A percentile compares a stretch with the other conserved stretches of the same genome.
These are phyloP conservation scores for Bipolaris victoriae DNA, from an alignment of 2,329 filamentous ascomycete species.

Conservation along the genomic window DNA sequence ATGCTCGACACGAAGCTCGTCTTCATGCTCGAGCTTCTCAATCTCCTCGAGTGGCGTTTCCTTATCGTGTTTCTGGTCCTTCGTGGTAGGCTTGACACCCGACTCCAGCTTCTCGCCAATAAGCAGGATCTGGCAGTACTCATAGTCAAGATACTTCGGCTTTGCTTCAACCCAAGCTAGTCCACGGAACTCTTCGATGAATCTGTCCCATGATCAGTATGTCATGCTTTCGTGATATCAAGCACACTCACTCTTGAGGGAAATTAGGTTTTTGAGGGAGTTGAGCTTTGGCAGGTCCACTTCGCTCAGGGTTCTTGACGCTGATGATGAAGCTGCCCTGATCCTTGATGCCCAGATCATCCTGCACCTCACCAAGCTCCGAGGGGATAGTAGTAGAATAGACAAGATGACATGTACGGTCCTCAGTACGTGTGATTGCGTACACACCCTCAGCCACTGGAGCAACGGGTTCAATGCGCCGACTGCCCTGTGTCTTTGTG, in stretches of 20 bases:
- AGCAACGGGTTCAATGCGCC: conserved; percentile 71
- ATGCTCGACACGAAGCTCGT: conserved; percentile 69
- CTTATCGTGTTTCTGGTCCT: conserved; percentile 62
- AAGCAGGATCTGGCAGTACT: conserved; percentile 77
- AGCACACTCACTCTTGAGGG: conserved; percentile 65
- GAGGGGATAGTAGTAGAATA: conserved; percentile 80
- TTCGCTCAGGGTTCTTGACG: conserved; percentile 77
- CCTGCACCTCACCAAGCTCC: conserved; percentile 73
- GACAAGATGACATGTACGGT: conserved; percentile 74
- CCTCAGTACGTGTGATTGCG: conserved; percentile 72
- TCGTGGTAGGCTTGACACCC: conserved; percentile 63
- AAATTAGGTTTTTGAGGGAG: conserved; percentile 72
- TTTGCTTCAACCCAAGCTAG: conserved; percentile 76
- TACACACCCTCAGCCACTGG: conserved; percentile 88
- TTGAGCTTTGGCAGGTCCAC: conserved; percentile 67
- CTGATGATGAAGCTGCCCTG: conserved; percentile 80
- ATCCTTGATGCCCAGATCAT: conserved; percentile 72
- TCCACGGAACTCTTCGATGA: conserved; percentile 73
- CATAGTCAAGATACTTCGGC: conserved; percentile 76
- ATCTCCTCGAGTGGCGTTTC: conserved; percentile 73
- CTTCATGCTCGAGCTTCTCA: conserved; percentile 76
- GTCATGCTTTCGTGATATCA: background rate
- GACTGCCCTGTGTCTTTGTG: conserved; percentile 75
- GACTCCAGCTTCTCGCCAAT: conserved; percentile 71
- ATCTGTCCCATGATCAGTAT: conserved; percentile 49